A percentile compares a stretch with the other conserved stretches of the same genome.
These are phyloP conservation scores for Aspergillus diversus DNA, from an alignment of 495 filamentous ascomycete genomes.

Conservation along the genomic window DNA sequence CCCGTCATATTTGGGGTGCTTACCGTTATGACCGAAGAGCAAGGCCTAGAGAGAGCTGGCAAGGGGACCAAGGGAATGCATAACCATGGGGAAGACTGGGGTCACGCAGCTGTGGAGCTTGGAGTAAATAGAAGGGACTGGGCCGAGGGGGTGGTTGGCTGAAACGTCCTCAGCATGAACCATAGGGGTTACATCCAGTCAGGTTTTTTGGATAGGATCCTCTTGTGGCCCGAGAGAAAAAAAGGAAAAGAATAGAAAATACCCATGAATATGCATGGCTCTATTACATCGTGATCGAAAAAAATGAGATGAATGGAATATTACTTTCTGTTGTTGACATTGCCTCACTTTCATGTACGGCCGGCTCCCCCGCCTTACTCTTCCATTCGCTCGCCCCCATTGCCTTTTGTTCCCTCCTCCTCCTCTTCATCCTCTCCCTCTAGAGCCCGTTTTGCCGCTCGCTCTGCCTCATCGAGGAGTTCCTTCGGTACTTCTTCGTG, in stretches of 20 bases:
- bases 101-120: constrained; percentile 61
- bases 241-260: not conserved
- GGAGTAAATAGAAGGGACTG: constrained; percentile 49
- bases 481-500: constrained; percentile 92
- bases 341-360: constrained; percentile 1
- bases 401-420: constrained; percentile 61
- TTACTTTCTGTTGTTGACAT: constrained; percentile 11
- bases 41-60: constrained; percentile 85
- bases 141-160: constrained; percentile 50
- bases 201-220: too few species aligned
- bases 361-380: constrained; percentile 53
- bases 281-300: not conserved
- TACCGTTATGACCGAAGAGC: constrained; percentile 86
- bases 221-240: not conserved
- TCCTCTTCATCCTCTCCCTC: constrained; percentile 76
- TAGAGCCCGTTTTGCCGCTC: constrained; percentile 71
- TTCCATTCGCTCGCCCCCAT: constrained; percentile 72
- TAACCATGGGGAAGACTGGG: constrained; percentile 91
- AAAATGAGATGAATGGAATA: not conserved
- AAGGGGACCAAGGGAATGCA: constrained; percentile 61
- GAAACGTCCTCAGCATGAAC: constrained; percentile 1
- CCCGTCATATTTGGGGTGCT: constrained; percentile 93
- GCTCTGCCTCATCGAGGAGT: constrained; percentile 87
- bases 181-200: too few species aligned
- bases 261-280: not conserved